Evolutionary conservation across 2,329 filamentous ascomycete genomes (phyloP), one percentile per base, ranked within the genome.

Genomic region (Nothophaeocryptopus gaeumannii): DNA sequence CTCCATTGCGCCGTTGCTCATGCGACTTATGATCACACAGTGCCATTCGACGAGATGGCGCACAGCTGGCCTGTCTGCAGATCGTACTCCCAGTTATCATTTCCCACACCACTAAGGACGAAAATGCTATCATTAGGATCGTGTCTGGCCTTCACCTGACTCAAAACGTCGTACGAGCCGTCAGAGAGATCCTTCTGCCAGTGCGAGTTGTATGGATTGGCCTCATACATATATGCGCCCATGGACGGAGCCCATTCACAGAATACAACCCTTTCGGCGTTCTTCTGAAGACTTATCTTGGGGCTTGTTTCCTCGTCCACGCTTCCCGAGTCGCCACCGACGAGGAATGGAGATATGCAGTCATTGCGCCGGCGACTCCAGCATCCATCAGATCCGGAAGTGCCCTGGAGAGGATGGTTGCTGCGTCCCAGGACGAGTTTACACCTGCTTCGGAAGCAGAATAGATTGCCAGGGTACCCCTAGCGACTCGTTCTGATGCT

Each of bases 171-270:
- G 44, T 74, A 75, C 50, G 72, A 74, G 3, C 48, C 47, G 3
- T 73, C 73, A 55, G 71, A 75, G 55, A 75, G 75, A 1, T 66
- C 66, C 31, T 67, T 39, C 60, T 73, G 62, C 59, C 67, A 74
- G 50, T 72, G 59, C 2, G 64, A 65, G 58, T 75, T 68, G 37
- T 64, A 65, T 55, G 68, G 70, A 48, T 72, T 64, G 9, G 58
- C 70, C 38, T 75, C 74, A 48, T 74, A 76, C 54, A 72, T 58
- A 54, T 76, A 76, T 3, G 62, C 62, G 2, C 71, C 70, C 8
- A 64, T 66, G 31, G 65, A 60, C 0, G 74, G 72, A 1, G 72
- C 70, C 16, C 71, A 60, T 8, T 71, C 53, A 36, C 66, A 67
- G 58, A 58, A 66, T 36, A 58, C 54, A 1, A 58, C 39, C 56